Evolutionary conservation across 805 yeast genomes (phyloP), one percentile per base, ranked within the genome.

Genomic region (Saturnispora besseyi): DNA sequence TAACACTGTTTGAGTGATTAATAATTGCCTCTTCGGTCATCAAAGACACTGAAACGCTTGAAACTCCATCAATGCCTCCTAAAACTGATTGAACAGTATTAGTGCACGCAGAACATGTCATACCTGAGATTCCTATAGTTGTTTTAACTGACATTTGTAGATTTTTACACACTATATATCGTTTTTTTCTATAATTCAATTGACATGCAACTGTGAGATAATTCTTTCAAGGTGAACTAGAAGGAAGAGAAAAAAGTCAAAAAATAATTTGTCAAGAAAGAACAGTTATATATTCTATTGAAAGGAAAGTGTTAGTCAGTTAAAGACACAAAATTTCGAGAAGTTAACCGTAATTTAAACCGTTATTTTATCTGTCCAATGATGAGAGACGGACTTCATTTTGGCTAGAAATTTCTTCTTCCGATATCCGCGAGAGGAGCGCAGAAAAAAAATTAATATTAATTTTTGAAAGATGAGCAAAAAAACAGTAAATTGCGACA

Each of bases 81-180:
- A 69, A 77, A 29, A 76, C 74, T 5, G 70, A 62, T 11, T 68
- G 64, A 12, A 86, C 76, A 0, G 89, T 69, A 38, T 72, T 71
- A 1, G 79, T 77, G 63, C 95, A 62, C 0, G 87, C 77, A 5
- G 86, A 79, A 63, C 93, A 86, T 0, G 89, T 79, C 63, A 85
- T 84, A 3, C 91, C 93, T 12, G 83, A 83, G 26, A 85, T 77
- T 0, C 78, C 66, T 1, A 57, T 38, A 9, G 43, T 51, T 2
- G 59, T 22, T 30, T 38, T 37, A 7, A 29, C 13, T n/a, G 30
- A 24, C 34, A 26, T 34, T n/a, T 11, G 21, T 26, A 26, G 33
- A n/a, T 21, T 44, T 13, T 18, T 36, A 12, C 13, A 8, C 13
- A 18, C 40, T 21, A 18, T 36, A 34, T 36, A 36, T 36, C 3